Evolutionary conservation across 2,329 filamentous ascomycete species (phyloP).

Genomic region (Ceratocystis harringtonii): DNA sequence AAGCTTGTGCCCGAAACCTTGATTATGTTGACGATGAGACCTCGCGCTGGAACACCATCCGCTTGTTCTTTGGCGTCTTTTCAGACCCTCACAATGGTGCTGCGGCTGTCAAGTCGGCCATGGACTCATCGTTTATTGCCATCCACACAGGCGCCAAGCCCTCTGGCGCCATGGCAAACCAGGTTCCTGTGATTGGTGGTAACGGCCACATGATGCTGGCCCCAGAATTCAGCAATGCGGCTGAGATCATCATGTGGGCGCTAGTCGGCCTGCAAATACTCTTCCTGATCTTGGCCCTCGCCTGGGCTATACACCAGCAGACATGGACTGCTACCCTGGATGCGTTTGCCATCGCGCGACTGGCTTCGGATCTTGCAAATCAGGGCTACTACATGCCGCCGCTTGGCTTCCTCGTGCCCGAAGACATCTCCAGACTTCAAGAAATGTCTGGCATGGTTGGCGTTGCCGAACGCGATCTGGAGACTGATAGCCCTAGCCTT

Average conservation of each 20-base stretch:
- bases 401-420: background rate
- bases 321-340: conserved; percentile 15
- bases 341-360: conserved; percentile 13
- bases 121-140: conserved; percentile 13
- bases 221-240: conserved; percentile 3
- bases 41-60: conserved; percentile 9
- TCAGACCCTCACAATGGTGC: background rate
- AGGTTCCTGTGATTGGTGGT: conserved; percentile 15
- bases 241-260: conserved; percentile 14
- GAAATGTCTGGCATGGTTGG: conserved; percentile 12
- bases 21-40: background rate
- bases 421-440: conserved; percentile 8
- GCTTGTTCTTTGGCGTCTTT: conserved; percentile 14
- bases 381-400: conserved; percentile 10
- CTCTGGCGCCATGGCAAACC: background rate
- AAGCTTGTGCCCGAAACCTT: conserved; percentile 10
- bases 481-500: background rate
- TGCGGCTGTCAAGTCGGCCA: conserved; percentile 10
- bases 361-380: conserved; percentile 6
- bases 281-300: background rate
- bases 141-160: conserved; percentile 8
- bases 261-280: conserved; percentile 5
- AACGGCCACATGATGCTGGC: conserved; percentile 12
- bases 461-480: background rate
- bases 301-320: conserved; percentile 3